phyloP scores from a whole-genome alignment of 768 basidiomycete genomes.

The Hypholoma fasciculare region DNA sequence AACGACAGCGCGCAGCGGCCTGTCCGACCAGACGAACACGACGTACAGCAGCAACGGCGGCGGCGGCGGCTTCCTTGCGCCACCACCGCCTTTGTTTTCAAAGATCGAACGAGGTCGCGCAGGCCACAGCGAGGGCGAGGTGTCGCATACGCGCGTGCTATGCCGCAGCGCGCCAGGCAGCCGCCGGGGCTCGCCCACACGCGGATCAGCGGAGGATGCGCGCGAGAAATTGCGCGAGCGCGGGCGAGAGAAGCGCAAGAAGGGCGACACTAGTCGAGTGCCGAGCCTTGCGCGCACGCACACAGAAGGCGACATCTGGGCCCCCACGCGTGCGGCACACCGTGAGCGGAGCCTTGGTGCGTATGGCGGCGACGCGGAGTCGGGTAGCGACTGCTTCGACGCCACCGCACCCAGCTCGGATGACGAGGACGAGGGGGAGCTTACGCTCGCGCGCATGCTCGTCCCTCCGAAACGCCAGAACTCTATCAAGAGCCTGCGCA shows the following conservation, averaged over 20 bases:
- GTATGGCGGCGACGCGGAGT: slow-evolving; percentile 20
- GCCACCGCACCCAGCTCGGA: slow-evolving; percentile 35
- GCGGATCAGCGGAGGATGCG: slow-evolving; percentile 14
- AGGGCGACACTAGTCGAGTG: slow-evolving; percentile 38
- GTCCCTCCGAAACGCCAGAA: slow-evolving; percentile 72
- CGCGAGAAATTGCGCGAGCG: slow-evolving; percentile 8
- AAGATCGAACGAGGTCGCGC: slow-evolving; percentile 36
- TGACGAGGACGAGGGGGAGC: slow-evolving; percentile 49
- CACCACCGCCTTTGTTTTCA: slow-evolving; percentile 38
- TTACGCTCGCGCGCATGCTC: slow-evolving; percentile 66
- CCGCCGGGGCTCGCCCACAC: slow-evolving; percentile 48
- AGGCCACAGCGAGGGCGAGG: slow-evolving; percentile 34
- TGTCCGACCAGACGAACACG: slow-evolving; percentile 38
- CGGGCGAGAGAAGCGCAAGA: slow-evolving; percentile 17
- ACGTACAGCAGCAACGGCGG: slow-evolving; percentile 8
- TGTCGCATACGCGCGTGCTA: slow-evolving; percentile 57
- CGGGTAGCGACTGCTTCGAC: slow-evolving; percentile 19
- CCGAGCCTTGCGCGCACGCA: slow-evolving; percentile 64
- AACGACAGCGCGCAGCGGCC: slow-evolving; percentile 20
- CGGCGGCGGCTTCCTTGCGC: slow-evolving; percentile 11
- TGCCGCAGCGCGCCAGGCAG: slow-evolving; percentile 74
- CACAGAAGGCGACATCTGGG: slow-evolving; percentile 61
- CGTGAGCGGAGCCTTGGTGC: slow-evolving; percentile 30
- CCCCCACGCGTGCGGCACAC: slow-evolving; percentile 10
- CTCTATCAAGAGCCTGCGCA: slow-evolving; percentile 71